These are phyloP conservation scores for Mycocentrospora acerina DNA, from an alignment of 2,329 filamentous ascomycete species.

Conservation along the genomic window DNA sequence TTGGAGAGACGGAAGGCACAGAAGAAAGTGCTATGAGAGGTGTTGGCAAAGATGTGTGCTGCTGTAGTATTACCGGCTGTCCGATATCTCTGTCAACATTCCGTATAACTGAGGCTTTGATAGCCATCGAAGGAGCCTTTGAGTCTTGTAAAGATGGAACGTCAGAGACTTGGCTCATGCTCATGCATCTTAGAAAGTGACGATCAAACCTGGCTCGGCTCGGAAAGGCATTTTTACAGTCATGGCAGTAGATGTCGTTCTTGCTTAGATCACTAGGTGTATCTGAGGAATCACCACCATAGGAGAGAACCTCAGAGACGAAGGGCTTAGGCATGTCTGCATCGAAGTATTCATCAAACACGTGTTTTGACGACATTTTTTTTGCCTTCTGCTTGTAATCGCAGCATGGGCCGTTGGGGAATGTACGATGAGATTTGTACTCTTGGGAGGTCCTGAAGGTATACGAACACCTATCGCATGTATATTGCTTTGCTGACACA, in stretches of 20 bases:
- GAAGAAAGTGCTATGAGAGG: neutral
- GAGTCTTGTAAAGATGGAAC: neutral
- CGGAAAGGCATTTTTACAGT: slow-evolving; percentile 23
- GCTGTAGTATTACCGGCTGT: neutral
- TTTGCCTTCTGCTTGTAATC: slow-evolving; percentile 11
- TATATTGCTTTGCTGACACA: slow-evolving; percentile 2
- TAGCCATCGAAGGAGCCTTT: neutral
- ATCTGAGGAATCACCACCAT: slow-evolving; percentile 7
- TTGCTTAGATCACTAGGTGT: slow-evolving; percentile 9
- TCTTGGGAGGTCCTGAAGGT: slow-evolving; percentile 9
- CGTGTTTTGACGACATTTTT: slow-evolving; percentile 1
- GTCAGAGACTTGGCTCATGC: slow-evolving; percentile 4
- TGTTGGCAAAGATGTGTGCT: neutral
- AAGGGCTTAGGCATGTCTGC: slow-evolving; percentile 11
- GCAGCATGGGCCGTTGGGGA: slow-evolving; percentile 12
- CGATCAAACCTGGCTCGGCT: slow-evolving; percentile 14
- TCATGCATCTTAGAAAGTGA: slow-evolving; percentile 27
- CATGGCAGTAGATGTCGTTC: slow-evolving; percentile 11
- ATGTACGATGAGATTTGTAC: slow-evolving; percentile 14
- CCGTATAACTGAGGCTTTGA: neutral
- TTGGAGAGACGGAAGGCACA: neutral
- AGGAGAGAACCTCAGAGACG: slow-evolving; percentile 1
- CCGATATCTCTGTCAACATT: neutral
- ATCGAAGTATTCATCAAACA: slow-evolving; percentile 8
- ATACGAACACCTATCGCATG: slow-evolving; percentile 14